These are phyloP conservation scores for Cladorrhinum sp. DNA, from an alignment of 2,329 filamentous ascomycete species.

Conservation along the genomic window DNA sequence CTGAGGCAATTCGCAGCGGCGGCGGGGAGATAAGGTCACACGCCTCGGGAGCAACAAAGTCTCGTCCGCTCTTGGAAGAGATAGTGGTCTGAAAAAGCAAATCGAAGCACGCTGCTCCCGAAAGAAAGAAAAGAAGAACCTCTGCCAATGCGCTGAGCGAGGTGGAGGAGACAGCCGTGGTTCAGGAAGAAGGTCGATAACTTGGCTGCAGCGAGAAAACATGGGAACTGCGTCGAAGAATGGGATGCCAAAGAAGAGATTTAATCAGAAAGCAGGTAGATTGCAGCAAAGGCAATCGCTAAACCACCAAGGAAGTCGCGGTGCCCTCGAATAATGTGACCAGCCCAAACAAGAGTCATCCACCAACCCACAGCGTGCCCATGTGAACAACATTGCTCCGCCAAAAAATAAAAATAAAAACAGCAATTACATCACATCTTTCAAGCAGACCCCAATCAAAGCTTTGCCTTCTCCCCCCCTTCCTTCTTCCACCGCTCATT, in stretches of 20 bases:
- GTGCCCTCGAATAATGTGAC: no score
- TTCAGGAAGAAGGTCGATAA: no score
- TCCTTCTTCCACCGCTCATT: constrained; percentile 68
- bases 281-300: neutral
- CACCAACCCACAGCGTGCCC: neutral
- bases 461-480: constrained; percentile 43
- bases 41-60: neutral
- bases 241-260: neutral
- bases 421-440: neutral
- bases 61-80: no score
- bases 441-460: constrained; percentile 31
- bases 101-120: no score
- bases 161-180: no score
- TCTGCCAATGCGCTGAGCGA: no score
- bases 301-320: neutral
- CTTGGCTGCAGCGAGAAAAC: no score
- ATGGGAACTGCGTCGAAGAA: no score
- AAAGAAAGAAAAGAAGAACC: no score
- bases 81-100: no score
- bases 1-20: neutral
- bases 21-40: neutral
- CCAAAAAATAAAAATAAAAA: neutral
- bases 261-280: neutral
- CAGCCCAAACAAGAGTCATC: no score
- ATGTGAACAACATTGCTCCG: neutral